Percentiles rank a stretch among this genome's conserved stretches.
Conservation (phyloP, 768 basidiomycete genomes). For the Phallus indusiatus region DNA sequence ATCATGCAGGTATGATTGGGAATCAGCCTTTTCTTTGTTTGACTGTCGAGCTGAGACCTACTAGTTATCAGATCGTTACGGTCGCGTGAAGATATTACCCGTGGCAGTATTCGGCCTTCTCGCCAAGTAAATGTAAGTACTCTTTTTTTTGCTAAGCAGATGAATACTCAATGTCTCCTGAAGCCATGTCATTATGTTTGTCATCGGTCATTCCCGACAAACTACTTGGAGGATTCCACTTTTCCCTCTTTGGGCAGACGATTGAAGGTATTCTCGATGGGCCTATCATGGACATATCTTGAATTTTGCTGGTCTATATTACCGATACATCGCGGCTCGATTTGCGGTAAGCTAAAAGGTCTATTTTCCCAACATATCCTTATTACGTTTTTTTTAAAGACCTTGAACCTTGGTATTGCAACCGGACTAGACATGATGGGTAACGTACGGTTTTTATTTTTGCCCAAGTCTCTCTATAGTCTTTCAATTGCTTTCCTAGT, state of each 20-base stretch:
- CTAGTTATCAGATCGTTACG: constrained; percentile 75
- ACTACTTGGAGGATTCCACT: constrained; percentile 78
- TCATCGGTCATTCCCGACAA: constrained; percentile 47
- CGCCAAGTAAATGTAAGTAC: constrained; percentile 24
- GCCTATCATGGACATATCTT: constrained; percentile 31
- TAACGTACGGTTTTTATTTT: too few species aligned
- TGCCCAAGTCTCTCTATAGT: too few species aligned
- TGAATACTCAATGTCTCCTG: not conserved
- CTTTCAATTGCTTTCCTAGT: constrained; percentile 16
- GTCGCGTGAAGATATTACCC: constrained; percentile 56
- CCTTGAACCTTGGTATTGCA: not conserved
- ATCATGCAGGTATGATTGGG: constrained; percentile 32
- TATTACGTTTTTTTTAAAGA: not conserved
- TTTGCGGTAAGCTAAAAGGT: constrained; percentile 33
- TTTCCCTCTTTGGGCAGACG: constrained; percentile 54
- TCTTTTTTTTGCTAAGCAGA: constrained; percentile 6
- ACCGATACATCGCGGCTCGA: constrained; percentile 54
- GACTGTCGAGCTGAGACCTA: too few species aligned
- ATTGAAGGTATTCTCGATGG: constrained; percentile 64
- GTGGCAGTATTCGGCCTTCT: constrained; percentile 56
- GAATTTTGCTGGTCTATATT: constrained; percentile 51
- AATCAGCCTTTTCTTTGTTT: too few species aligned
- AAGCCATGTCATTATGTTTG: constrained; percentile 51
- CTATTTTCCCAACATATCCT: not conserved
- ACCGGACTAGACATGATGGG: too few species aligned